Conservation (phyloP, 2,329 filamentous ascomycete species). For the Monosporascus sp. region DNA sequence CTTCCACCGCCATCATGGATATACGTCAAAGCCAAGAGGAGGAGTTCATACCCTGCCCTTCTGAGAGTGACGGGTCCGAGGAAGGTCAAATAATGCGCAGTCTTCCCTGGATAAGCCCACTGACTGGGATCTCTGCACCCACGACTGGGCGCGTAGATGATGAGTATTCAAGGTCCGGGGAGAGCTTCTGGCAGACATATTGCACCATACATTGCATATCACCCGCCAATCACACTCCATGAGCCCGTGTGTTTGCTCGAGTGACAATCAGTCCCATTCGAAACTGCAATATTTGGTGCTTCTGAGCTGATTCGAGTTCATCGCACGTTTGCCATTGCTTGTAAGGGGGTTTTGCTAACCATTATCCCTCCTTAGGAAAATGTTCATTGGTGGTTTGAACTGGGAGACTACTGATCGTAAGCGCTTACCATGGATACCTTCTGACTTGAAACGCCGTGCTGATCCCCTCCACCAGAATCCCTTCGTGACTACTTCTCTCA, state of each 20-base stretch:
- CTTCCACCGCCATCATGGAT: slow-evolving; percentile 10
- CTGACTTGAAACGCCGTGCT: not conserved
- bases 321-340: slow-evolving; percentile 5
- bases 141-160: slow-evolving; percentile 15
- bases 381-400: slow-evolving; percentile 98
- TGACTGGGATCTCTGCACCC: slow-evolving; percentile 8
- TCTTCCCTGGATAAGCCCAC: slow-evolving; percentile 5
- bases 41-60: slow-evolving; percentile 12
- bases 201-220: slow-evolving; percentile 1
- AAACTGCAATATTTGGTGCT: not conserved
- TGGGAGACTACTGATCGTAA: slow-evolving; percentile 99
- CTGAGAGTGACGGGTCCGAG: slow-evolving; percentile 12
- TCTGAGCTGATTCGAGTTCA: not conserved
- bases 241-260: slow-evolving; percentile 13
- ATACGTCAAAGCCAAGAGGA: slow-evolving; percentile 9
- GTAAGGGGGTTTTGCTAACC: slow-evolving; percentile 14
- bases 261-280: slow-evolving; percentile 7
- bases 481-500: slow-evolving; percentile 96
- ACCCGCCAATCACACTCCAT: slow-evolving; percentile 2
- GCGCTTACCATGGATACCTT: slow-evolving; percentile 24
- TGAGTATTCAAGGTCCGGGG: slow-evolving; percentile 10
- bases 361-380: slow-evolving; percentile 63
- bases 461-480: slow-evolving; percentile 60
- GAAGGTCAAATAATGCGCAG: slow-evolving; percentile 6
- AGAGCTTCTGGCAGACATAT: slow-evolving; percentile 10